phyloP scores from a whole-genome alignment of 352 stramenopile species.

The Phytophthora nicotianae region DNA sequence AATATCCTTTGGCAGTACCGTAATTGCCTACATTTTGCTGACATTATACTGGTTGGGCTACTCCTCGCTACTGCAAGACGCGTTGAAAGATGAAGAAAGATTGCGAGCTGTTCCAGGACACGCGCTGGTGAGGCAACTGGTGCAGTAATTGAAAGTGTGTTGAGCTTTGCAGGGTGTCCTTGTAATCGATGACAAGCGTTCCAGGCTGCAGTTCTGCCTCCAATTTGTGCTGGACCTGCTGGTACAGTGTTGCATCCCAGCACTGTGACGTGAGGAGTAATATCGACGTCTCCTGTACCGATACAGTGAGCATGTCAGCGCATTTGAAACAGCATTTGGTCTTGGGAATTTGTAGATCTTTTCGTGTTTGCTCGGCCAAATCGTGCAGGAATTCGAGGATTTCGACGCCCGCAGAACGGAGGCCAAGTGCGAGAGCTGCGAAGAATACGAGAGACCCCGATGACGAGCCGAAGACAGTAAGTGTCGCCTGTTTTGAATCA shows the following conservation, averaged over 20 bases:
- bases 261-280: conserved; percentile 69
- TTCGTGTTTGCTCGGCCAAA: conserved; percentile 24
- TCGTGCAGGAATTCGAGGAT: conserved; percentile 54
- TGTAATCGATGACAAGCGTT: conserved; percentile 64
- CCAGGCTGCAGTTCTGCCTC: conserved; percentile 36
- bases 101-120: conserved; percentile 53
- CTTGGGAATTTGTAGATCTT: conserved; percentile 14
- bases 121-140: conserved; percentile 24
- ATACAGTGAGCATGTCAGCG: conserved; percentile 48
- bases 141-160: conserved; percentile 34
- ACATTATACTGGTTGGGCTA: background rate
- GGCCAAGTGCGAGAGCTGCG: conserved; percentile 34
- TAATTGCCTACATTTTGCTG: background rate
- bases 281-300: conserved; percentile 31
- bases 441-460: conserved; percentile 63
- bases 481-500: background rate
- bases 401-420: conserved; percentile 48
- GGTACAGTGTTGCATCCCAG: conserved; percentile 52
- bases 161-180: conserved; percentile 32
- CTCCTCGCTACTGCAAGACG: background rate
- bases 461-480: conserved; percentile 62
- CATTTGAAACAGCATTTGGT: conserved; percentile 37
- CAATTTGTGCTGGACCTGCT: conserved; percentile 43
- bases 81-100: conserved; percentile 46
- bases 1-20: background rate